A percentile compares a stretch with the other conserved stretches of the same genome.
Conservation (phyloP, 192 early-diverging fungal species). For the Gryganskiella cystojenkinii region DNA sequence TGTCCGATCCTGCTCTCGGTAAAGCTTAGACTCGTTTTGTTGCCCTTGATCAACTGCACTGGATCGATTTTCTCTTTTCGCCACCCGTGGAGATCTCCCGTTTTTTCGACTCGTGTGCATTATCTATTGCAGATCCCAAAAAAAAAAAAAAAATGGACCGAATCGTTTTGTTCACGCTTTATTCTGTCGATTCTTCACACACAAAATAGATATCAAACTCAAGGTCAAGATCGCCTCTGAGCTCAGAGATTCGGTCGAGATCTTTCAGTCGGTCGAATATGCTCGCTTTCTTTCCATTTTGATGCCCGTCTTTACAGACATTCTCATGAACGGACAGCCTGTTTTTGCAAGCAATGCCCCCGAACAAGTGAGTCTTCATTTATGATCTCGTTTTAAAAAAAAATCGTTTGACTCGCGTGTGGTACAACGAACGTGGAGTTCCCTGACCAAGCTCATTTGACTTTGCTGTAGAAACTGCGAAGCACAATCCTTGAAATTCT, state of each 20-base stretch:
- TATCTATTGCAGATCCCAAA: too few relatives aligned
- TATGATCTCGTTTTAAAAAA: background rate
- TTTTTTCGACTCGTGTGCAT: too few relatives aligned
- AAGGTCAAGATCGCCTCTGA: conserved; percentile 88
- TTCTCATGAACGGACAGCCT: conserved; percentile 77
- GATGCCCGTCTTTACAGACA: conserved; percentile 85
- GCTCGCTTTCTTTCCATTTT: conserved; percentile 78
- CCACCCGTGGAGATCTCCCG: too few relatives aligned
- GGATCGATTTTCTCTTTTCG: too few relatives aligned
- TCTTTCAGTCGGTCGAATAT: conserved; percentile 89
- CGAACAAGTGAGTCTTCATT: conserved; percentile 67
- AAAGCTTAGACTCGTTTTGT: background rate
- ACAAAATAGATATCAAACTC: conserved; percentile 54
- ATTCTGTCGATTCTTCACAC: background rate
- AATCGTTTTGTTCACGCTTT: too few relatives aligned
- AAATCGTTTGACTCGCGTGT: background rate
- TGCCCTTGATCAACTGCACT: too few relatives aligned
- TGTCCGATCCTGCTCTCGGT: conserved; percentile 64
- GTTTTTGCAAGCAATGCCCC: conserved; percentile 80
- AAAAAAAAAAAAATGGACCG: too few relatives aligned
- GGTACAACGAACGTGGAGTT: background rate
- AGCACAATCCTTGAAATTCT: conserved; percentile 91
- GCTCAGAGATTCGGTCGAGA: conserved; percentile 91
- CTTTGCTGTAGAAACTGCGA: conserved; percentile 79
- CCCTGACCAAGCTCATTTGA: background rate